Conservation (phyloP, 164 flowering plant species). For the Warburgia ugandensis region DNA sequence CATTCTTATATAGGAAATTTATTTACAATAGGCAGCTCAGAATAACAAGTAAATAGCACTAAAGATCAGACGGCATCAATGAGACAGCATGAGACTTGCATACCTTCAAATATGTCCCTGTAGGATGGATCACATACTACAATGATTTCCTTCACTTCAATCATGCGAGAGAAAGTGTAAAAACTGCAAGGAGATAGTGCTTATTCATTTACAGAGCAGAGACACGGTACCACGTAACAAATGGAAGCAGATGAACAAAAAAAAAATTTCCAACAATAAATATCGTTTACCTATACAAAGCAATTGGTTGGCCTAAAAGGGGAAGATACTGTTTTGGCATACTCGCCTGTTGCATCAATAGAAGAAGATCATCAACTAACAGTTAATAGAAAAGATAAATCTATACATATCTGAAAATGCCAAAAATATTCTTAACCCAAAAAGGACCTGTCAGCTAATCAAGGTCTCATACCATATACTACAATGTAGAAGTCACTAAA, state of each 20-base stretch:
- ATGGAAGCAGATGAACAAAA: not conserved
- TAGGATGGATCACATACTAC: conserved; percentile 98
- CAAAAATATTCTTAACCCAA: not conserved
- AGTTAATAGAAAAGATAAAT: conserved; percentile 3
- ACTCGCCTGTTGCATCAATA: conserved; percentile 55
- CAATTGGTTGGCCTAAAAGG: conserved; percentile 85
- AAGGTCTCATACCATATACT: too few relatives aligned
- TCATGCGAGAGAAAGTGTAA: conserved; percentile 66
- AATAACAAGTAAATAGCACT: not conserved
- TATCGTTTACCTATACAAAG: conserved; percentile 63
- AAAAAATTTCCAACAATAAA: not conserved
- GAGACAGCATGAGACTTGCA: conserved; percentile 3
- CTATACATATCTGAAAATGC: too few relatives aligned
- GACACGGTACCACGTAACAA: not conserved
- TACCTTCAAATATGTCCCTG: conserved; percentile 88
- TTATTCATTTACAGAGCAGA: not conserved
- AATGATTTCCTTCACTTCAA: conserved; percentile 85
- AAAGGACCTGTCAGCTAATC: too few relatives aligned
- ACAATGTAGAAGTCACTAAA: too few relatives aligned
- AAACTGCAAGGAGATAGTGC: conserved; percentile 49
- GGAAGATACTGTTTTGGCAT: conserved; percentile 99
- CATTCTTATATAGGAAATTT: too few relatives aligned
- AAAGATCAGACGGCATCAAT: not conserved
- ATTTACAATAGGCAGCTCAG: too few relatives aligned
- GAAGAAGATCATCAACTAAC: conserved; percentile 19